Conservation (phyloP, 106 monocot species). For the Narthecium ossifragum region DNA sequence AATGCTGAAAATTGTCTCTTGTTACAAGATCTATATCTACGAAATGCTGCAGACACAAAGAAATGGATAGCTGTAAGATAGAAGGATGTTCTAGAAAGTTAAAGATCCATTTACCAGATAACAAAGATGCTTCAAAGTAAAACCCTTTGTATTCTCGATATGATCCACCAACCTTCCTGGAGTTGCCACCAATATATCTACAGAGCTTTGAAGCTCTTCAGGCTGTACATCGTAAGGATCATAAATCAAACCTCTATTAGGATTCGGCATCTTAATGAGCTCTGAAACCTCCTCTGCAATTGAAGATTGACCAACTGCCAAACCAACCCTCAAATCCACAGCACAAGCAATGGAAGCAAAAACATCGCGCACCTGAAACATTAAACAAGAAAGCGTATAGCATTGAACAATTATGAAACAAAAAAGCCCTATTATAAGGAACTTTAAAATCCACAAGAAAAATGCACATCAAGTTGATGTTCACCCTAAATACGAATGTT, state of each 20-base stretch:
- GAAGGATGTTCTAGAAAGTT: background rate
- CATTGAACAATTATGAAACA: no score
- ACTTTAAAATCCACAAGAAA: no score
- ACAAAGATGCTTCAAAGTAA: conserved; percentile 76
- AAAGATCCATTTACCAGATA: conserved; percentile 57
- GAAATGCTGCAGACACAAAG: no score
- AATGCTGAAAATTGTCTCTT: background rate
- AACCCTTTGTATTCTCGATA: conserved; percentile 84
- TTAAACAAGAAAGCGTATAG: conserved; percentile 8
- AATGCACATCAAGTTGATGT: no score
- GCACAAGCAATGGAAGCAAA: conserved; percentile 78
- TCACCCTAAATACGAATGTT: no score
- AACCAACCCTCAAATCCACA: conserved; percentile 74
- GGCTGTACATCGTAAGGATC: conserved; percentile 62
- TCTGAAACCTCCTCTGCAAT: conserved; percentile 72
- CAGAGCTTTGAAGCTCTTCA: conserved; percentile 43
- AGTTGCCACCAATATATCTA: conserved; percentile 93
- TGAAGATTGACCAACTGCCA: conserved; percentile 93
- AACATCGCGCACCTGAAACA: conserved; percentile 75
- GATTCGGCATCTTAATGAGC: conserved; percentile 52
- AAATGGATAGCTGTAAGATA: no score
- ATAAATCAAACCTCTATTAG: conserved; percentile 39
- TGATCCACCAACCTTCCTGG: conserved; percentile 98
- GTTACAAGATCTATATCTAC: no score
- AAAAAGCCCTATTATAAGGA: no score